Evolutionary conservation across 2,329 filamentous ascomycete species (phyloP).

Genomic region (Elsinoe australis): DNA sequence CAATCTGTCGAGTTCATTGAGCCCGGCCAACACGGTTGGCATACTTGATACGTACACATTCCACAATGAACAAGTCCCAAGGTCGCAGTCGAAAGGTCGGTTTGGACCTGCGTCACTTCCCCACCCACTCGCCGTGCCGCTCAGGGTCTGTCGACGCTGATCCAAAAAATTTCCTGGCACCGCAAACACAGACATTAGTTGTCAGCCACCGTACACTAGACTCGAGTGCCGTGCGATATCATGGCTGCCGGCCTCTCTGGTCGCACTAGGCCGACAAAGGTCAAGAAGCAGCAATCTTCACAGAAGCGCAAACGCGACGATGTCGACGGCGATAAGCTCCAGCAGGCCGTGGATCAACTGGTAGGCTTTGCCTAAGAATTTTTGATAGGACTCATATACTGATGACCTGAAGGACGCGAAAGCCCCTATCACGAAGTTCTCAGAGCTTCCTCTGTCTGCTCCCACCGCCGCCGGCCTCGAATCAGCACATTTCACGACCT

Average conservation of each 20-base stretch:
- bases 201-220: no score
- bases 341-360: conserved; percentile 38
- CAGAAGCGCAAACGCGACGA: conserved; percentile 50
- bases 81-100: no score
- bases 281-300: conserved; percentile 45
- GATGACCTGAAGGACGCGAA: conserved; percentile 50
- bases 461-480: conserved; percentile 73
- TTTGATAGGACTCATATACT: conserved; percentile 15
- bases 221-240: no score
- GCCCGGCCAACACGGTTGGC: no score
- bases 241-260: conserved; percentile 24
- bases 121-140: no score
- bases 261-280: conserved; percentile 46
- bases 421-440: conserved; percentile 58
- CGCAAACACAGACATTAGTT: no score
- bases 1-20: no score
- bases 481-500: conserved; percentile 75
- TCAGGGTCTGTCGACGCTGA: neutral
- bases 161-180: neutral
- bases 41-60: neutral
- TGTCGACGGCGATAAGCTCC: conserved; percentile 42
- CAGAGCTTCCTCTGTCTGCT: conserved; percentile 76
- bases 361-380: conserved; percentile 25
- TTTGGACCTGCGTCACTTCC: no score
- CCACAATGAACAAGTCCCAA: neutral